These are phyloP conservation scores for Globisporangium apiculatum DNA, from an alignment of 352 stramenopile species.

Conservation along the genomic window DNA sequence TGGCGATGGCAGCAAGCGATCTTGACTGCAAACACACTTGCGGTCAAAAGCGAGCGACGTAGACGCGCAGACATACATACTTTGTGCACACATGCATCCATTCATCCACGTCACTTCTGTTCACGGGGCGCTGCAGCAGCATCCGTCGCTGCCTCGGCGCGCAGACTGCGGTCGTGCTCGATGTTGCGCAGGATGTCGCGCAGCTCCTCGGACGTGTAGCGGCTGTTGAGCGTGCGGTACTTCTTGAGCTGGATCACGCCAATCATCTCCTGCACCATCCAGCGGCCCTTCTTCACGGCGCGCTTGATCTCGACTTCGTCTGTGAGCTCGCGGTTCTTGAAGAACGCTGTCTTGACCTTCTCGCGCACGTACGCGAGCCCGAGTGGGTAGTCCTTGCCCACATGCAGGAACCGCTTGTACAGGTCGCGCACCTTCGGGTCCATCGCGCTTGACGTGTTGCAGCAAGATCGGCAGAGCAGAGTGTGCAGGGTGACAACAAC, in stretches of 20 bases:
- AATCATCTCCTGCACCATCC: conserved; percentile 94
- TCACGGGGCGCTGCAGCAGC: too few species aligned
- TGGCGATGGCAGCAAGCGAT: too few species aligned
- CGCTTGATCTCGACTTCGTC: conserved; percentile 46
- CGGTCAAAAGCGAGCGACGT: too few species aligned
- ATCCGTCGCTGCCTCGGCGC: conserved; percentile 13
- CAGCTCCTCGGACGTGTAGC: conserved; percentile 86
- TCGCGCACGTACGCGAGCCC: conserved; percentile 88
- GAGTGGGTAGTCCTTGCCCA: conserved; percentile 93
- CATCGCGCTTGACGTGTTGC: conserved; percentile 35
- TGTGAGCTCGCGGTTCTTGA: conserved; percentile 71
- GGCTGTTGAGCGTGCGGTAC: conserved; percentile 91
- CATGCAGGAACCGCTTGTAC: conserved; percentile 92
- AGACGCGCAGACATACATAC: too few species aligned
- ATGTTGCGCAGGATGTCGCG: conserved; percentile 24
- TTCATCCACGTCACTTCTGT: too few species aligned
- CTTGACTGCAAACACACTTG: too few species aligned
- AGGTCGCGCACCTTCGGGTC: conserved; percentile 92
- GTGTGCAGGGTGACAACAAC: too few species aligned
- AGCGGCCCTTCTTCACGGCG: conserved; percentile 91
- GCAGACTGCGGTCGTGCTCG: conserved; percentile 22
- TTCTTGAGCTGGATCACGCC: conserved; percentile 98
- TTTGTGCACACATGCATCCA: too few species aligned
- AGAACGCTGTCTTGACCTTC: conserved; percentile 90
- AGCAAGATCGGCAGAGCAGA: too few species aligned